Evolutionary conservation across 2,329 filamentous ascomycete genomes (phyloP), one percentile per base, ranked within the genome.

Genomic region (Microcyclospora tardicrescens): DNA sequence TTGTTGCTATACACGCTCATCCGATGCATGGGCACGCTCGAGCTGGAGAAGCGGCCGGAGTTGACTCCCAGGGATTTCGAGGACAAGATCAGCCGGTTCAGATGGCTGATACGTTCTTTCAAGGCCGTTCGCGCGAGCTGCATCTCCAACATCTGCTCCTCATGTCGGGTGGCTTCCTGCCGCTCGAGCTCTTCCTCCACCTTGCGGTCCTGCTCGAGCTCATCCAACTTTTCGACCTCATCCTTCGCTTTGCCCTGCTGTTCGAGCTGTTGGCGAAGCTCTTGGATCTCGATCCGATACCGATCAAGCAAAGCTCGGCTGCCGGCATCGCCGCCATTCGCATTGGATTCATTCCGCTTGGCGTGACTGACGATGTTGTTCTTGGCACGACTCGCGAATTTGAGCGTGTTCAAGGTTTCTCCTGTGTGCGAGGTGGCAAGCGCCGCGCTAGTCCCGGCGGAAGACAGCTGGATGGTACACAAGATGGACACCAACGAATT

Each of bases 141-240:
- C 84, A 98, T 96, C 62, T 98, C 91, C 39, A 98, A 71, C 73
- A 98, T 89, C 61, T 98, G 91, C 64, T 96, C 91, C 57, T 95
- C 87, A 50, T 95, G 91, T 28, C 56, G 44, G 15, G 44, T 48
- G 30, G 86, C 77, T 49, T 84, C 75, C 49, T 86, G 79, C 6
- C 83, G 82, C 61, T 95, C 84, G 16, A 65, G 46, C 50, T 81
- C 76, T 58, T 91, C 79, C 13, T 79, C 71, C 31, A 69, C 77
- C 49, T 52, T 59, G 32, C 79, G 74, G 53, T 91, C 84, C 49
- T 83, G 77, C 53, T 84, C 77, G 35, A 78, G 75, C 43, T 81
- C 73, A 36, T 72, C 75, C 16, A 83, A 75, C 37, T 77, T 75
- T 43, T 54, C 49, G 47, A 74, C 34, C 14, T 54, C 52, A 13